These are phyloP conservation scores for Hypoxylon subgilvum DNA, from an alignment of 495 filamentous ascomycete genomes.

Conservation along the genomic window DNA sequence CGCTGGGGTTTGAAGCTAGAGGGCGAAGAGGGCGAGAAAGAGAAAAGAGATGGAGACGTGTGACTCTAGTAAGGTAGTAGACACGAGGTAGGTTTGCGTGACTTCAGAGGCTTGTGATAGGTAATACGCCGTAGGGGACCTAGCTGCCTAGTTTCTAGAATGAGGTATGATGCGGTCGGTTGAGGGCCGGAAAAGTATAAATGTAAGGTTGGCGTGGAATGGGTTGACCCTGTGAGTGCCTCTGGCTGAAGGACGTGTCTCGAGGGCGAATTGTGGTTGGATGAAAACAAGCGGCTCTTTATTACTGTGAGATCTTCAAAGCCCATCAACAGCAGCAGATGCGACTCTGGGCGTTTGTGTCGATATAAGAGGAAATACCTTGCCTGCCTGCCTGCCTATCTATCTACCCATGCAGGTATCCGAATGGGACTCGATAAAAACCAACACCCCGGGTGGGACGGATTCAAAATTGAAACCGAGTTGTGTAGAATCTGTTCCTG, in stretches of 20 bases:
- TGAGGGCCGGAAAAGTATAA: conserved; percentile 16
- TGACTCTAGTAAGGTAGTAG: conserved; percentile 22
- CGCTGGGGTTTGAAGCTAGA: conserved; percentile 15
- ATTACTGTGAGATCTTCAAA: background rate
- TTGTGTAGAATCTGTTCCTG: too few species aligned
- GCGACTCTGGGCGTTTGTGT: too few species aligned
- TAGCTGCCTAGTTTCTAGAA: conserved; percentile 1
- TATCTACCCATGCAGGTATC: too few species aligned
- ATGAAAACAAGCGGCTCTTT: conserved; percentile 26
- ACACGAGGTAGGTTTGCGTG: conserved; percentile 32
- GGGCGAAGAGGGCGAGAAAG: background rate
- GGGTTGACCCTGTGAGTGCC: conserved; percentile 37
- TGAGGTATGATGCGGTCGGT: conserved; percentile 8
- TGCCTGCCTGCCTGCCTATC: too few species aligned
- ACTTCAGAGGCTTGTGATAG: conserved; percentile 30
- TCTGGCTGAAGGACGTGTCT: conserved; percentile 40
- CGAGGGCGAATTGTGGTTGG: conserved; percentile 40
- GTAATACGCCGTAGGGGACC: background rate
- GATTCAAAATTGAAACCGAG: too few species aligned
- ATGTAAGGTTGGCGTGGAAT: conserved; percentile 15
- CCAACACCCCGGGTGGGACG: too few species aligned
- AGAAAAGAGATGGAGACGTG: conserved; percentile 21
- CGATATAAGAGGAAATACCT: too few species aligned
- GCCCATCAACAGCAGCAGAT: background rate
- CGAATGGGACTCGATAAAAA: too few species aligned